These are phyloP conservation scores for Candida mesenterica DNA, from an alignment of 1,139 yeast genomes.

Conservation along the genomic window DNA sequence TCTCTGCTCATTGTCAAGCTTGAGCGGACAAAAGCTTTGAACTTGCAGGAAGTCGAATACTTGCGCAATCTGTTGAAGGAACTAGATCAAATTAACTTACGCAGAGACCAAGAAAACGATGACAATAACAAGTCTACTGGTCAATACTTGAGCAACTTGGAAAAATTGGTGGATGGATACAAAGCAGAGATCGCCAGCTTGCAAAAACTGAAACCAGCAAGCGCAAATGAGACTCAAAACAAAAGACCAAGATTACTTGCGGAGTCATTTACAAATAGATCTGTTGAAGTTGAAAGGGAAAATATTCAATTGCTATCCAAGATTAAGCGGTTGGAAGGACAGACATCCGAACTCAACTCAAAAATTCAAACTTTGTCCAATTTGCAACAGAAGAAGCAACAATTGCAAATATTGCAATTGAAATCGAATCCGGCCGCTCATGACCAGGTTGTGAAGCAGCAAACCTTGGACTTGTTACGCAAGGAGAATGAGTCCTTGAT, in stretches of 20 bases:
- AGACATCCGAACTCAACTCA: slow-evolving; percentile 27
- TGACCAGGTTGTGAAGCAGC: slow-evolving; percentile 62
- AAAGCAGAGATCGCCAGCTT: slow-evolving; percentile 51
- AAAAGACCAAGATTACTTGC: slow-evolving; percentile 23
- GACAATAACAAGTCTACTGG: slow-evolving; percentile 26
- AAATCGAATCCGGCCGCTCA: slow-evolving; percentile 65
- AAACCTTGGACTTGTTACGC: slow-evolving; percentile 49
- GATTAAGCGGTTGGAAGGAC: slow-evolving; percentile 32
- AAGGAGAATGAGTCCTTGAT: slow-evolving; percentile 63
- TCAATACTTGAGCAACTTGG: slow-evolving; percentile 45
- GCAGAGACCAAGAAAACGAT: slow-evolving; percentile 15
- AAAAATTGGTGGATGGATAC: slow-evolving; percentile 54
- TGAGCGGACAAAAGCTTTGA: slow-evolving; percentile 53
- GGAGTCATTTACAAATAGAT: background rate
- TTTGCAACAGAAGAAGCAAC: slow-evolving; percentile 31
- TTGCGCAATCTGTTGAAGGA: slow-evolving; percentile 47
- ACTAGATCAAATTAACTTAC: slow-evolving; percentile 27
- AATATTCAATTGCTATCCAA: slow-evolving; percentile 41
- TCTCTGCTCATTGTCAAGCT: slow-evolving; percentile 39
- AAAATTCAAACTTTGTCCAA: slow-evolving; percentile 30
- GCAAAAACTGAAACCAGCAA: slow-evolving; percentile 23
- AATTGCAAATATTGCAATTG: slow-evolving; percentile 57
- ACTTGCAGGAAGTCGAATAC: slow-evolving; percentile 61
- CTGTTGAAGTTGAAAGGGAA: slow-evolving; percentile 36
- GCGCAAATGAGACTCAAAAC: slow-evolving; percentile 3